Conservation (phyloP, 305 asterid genomes). For the Fraxinus angustifolia region DNA sequence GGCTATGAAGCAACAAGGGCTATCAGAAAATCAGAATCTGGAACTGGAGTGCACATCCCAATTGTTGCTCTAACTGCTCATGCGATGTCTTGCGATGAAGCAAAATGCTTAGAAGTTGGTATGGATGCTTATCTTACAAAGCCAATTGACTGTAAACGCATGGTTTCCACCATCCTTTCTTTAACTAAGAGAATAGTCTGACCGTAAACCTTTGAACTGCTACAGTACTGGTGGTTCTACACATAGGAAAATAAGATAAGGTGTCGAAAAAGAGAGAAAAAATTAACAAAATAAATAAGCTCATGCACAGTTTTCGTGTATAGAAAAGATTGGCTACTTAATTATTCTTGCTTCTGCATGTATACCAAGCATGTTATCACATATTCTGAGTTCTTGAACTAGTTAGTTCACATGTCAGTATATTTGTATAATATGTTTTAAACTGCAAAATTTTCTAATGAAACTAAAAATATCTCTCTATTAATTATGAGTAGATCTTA, state of each 20-base stretch:
- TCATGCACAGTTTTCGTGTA: neutral
- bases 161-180: conserved; percentile 81
- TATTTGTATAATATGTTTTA: neutral
- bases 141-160: conserved; percentile 77
- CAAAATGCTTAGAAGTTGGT: conserved; percentile 84
- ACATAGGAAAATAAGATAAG: neutral
- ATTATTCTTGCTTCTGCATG: neutral
- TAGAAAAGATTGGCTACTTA: neutral
- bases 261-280: neutral
- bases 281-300: neutral
- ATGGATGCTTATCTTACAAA: conserved; percentile 95
- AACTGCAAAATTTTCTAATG: neutral
- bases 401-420: neutral
- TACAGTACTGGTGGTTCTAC: neutral
- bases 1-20: conserved; percentile 94
- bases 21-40: conserved; percentile 60
- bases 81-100: conserved; percentile 92
- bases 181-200: conserved; percentile 43
- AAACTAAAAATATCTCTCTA: neutral
- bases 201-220: neutral
- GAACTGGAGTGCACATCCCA: conserved; percentile 65
- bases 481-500: neutral
- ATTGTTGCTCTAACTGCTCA: conserved; percentile 93
- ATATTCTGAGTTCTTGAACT: neutral
- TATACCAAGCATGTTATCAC: neutral